These are phyloP conservation scores for Colletotrichum tropicicola DNA, from an alignment of 2,329 filamentous ascomycete genomes.

Conservation along the genomic window DNA sequence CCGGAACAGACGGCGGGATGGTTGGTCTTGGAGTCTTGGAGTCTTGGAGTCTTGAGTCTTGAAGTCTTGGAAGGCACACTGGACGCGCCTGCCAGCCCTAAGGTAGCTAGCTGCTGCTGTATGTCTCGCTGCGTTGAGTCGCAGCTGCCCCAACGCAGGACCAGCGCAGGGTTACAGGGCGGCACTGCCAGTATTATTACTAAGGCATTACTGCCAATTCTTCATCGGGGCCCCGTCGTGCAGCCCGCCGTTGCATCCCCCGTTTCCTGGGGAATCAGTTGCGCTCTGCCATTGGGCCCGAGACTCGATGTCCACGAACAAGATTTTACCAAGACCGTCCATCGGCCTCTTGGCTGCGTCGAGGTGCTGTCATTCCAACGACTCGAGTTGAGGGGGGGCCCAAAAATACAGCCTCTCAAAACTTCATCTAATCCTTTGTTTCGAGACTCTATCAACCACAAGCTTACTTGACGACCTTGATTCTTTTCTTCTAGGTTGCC, in stretches of 20 bases:
- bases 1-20: conserved; percentile 21
- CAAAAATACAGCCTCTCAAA: not conserved
- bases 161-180: no score
- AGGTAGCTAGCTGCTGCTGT: not conserved
- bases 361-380: conserved; percentile 7
- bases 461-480: conserved; percentile 14
- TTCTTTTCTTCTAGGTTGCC: not conserved
- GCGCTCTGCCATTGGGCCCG: conserved; percentile 6
- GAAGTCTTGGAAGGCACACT: no score
- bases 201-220: no score
- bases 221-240: no score
- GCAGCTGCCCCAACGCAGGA: no score
- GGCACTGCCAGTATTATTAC: no score
- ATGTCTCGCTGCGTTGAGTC: no score
- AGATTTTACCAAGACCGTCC: conserved; percentile 25
- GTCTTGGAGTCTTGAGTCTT: conserved; percentile 9
- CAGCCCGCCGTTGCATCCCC: not conserved
- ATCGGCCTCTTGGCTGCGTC: conserved; percentile 18
- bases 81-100: not conserved
- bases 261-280: conserved; percentile 13
- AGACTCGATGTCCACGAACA: not conserved
- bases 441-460: conserved; percentile 7
- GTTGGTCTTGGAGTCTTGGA: conserved; percentile 20
- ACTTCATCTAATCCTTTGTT: conserved; percentile 4
- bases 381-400: not conserved